phyloP scores from a whole-genome alignment of 306 rosid species.

The Cyamopsis tetragonoloba region DNA sequence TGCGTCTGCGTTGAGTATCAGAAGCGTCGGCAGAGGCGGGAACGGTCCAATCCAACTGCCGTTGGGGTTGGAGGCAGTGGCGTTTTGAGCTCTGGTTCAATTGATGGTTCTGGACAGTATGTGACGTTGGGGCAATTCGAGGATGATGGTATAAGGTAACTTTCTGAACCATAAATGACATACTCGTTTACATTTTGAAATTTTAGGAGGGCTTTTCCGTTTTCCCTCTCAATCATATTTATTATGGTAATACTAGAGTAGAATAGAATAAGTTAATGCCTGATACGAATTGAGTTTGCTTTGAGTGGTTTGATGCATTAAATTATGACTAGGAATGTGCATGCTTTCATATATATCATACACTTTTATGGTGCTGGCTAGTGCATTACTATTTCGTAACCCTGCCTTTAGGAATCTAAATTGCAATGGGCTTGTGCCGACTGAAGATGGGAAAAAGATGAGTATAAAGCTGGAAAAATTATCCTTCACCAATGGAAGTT shows the following conservation, averaged over 20 bases:
- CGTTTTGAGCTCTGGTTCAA: conserved; percentile 41
- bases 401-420: no score
- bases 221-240: neutral
- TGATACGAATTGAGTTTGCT: neutral
- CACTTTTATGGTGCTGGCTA: no score
- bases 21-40: conserved; percentile 39
- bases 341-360: neutral
- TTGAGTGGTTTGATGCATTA: neutral
- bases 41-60: neutral
- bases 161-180: neutral
- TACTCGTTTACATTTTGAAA: neutral
- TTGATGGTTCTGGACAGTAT: conserved; percentile 48
- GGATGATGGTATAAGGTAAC: conserved; percentile 58
- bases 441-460: no score
- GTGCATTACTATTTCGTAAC: no score
- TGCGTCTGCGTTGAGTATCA: conserved; percentile 71
- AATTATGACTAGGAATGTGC: neutral
- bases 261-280: conserved; percentile 7
- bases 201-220: neutral
- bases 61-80: conserved; percentile 31
- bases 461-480: no score
- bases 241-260: neutral
- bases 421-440: no score
- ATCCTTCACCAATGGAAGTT: no score
- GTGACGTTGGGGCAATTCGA: conserved; percentile 43